phyloP scores from a whole-genome alignment of 805 yeast genomes.

The Sporopachydermia lactativora region DNA sequence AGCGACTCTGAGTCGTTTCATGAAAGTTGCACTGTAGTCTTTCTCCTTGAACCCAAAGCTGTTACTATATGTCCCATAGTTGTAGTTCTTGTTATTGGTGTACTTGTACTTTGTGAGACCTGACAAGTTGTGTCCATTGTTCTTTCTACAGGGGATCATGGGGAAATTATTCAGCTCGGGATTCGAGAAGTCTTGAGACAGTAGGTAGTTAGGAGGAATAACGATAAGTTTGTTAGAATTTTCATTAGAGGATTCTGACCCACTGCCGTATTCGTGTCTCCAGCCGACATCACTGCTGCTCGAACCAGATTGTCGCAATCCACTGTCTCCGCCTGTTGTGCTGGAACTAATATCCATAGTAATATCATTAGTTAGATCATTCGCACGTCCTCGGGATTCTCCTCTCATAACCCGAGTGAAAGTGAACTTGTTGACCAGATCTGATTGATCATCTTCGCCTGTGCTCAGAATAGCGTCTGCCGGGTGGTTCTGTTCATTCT shows the following conservation, averaged over 20 bases:
- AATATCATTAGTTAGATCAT: background rate
- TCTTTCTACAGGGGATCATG: background rate
- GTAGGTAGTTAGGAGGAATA: background rate
- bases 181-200: background rate
- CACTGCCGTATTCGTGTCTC: too few species aligned
- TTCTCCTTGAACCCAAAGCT: slow-evolving; percentile 1
- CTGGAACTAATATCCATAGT: background rate
- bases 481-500: background rate
- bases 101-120: background rate
- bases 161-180: slow-evolving; percentile 1
- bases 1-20: background rate
- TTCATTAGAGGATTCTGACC: background rate
- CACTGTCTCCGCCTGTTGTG: background rate
- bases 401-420: background rate
- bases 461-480: background rate
- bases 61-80: background rate
- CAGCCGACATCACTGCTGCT: too few species aligned
- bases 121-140: background rate
- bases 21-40: background rate
- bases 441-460: background rate
- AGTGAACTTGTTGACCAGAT: background rate
- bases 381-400: background rate
- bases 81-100: background rate
- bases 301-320: too few species aligned
- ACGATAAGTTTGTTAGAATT: background rate